Conservation (phyloP, 2,329 filamentous ascomycete genomes). For the Teratosphaeria gauchensis region DNA sequence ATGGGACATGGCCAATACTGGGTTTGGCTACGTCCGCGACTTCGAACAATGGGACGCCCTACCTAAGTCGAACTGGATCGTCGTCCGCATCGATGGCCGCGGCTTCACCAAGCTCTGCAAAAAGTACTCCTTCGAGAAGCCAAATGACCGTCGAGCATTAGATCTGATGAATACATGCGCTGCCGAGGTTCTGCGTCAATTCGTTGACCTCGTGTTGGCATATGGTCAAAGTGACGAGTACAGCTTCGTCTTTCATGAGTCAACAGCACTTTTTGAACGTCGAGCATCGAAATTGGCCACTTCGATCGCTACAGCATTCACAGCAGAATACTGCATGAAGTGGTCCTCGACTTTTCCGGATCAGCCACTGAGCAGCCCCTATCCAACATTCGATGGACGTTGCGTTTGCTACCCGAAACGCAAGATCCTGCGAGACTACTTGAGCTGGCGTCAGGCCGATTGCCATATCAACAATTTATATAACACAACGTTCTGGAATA, state of each 20-base stretch:
- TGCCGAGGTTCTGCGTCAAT: slow-evolving; percentile 68
- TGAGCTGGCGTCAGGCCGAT: slow-evolving; percentile 95
- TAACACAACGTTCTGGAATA: slow-evolving; percentile 91
- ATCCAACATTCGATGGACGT: slow-evolving; percentile 87
- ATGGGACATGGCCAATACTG: slow-evolving; percentile 39
- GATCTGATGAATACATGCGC: slow-evolving; percentile 93
- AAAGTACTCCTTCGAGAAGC: slow-evolving; percentile 73
- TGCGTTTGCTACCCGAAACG: slow-evolving; percentile 82
- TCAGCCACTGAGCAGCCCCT: slow-evolving; percentile 57
- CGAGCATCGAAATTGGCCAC: slow-evolving; percentile 81
- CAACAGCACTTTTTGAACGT: slow-evolving; percentile 73
- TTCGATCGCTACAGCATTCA: slow-evolving; percentile 87
- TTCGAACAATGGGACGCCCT: slow-evolving; percentile 79
- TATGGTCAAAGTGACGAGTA: slow-evolving; percentile 96
- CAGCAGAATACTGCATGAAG: slow-evolving; percentile 73
- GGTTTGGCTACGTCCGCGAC: slow-evolving; percentile 79
- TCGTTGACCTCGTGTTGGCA: slow-evolving; percentile 76
- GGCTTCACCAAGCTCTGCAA: slow-evolving; percentile 68
- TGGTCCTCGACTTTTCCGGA: slow-evolving; percentile 70
- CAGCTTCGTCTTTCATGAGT: slow-evolving; percentile 53
- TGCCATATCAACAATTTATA: slow-evolving; percentile 99
- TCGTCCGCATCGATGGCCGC: slow-evolving; percentile 84
- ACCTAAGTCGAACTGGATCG: slow-evolving; percentile 88
- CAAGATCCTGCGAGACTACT: slow-evolving; percentile 79
- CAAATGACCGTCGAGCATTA: slow-evolving; percentile 78